Evolutionary conservation across 768 basidiomycete genomes (phyloP), one percentile per base, ranked within the genome.

Genomic region (Cystobasidium ongulense): DNA sequence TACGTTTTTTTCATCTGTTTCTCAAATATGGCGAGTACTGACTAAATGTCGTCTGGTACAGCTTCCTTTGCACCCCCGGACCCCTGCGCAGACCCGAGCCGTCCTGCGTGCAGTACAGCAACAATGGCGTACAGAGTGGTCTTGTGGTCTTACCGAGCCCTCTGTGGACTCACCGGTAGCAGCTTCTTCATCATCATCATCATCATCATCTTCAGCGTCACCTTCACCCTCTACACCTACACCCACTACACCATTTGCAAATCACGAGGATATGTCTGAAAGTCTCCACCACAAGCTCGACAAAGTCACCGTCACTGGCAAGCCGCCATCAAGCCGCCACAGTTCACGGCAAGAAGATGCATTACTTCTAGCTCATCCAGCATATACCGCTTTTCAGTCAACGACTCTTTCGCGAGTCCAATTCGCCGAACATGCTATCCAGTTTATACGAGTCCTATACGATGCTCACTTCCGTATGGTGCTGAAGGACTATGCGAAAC

Each of bases 41-140:
- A 17, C 18, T 15, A 1, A 29, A 33, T 7, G 10, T 64, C 36
- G 61, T 38, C 15, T 36, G 27, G 11, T 38, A 1, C 35, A n/a
- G 31, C 21, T 27, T 35, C 78, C 78, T 0, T 63, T 79, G 25
- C 76, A 78, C 46, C 74, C 77, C 0, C 77, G 78, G 2, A 77
- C 78, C 1, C 73, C 77, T 1, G 53, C 54, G 0, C 76, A 79
- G 35, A 78, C 77, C 4, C 62, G 36, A 8, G 66, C 76, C n/a
- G 76, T 72, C 21, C 71, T 77, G 1, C 75, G 64, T 10, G 59
- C 75, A 5, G 76, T 76, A 1, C 53, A 63, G 10, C 63, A 75
- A 61, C 52, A 76, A 1, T 80, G 79, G 79, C 61, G 73, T 15
- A 41, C 77, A 18, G 75, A 77, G 39, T 68, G 66, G 54, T 57